Evolutionary conservation across 2,329 filamentous ascomycete genomes (phyloP), one percentile per base, ranked within the genome.

Genomic region (Arthrobotrys musiformis): DNA sequence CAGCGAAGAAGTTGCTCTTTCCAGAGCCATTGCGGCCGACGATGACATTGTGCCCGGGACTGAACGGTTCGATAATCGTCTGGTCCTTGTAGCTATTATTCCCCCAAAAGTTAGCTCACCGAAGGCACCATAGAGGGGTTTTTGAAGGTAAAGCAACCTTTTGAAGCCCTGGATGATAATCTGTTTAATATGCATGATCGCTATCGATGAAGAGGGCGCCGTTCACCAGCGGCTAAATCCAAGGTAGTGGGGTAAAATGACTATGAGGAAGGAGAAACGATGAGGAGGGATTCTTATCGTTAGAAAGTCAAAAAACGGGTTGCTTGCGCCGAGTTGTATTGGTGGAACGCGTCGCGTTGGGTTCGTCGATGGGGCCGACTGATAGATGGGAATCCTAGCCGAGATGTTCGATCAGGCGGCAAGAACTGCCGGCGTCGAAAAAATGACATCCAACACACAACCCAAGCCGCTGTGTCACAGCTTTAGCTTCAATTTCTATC

Each of bases 161-260:
- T 99, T 99, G 86, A 99, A 99, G 90, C 95, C 95, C 85, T 99
- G 95, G 83, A 99, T 98, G 84, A 97, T 98, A 84, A 98, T 97
- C 86, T 99, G 95, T 85, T 99, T 99, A 88, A 99, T 97, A 87
- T 96, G 95, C 94, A 97, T 97, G 81, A 83, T 87, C 84, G 44
- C 58, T 54, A 50, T 70, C 30, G 64, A 54, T 54, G 52, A 56
- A 26, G 50, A 79, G 78, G 76, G 22, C 30, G 76, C 76, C 73
- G 73, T 77, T 77, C 66, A 77, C 73, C 73, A 61, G 73, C 73
- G 66, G 66, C 73, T 62, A 62, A 70, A 50, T 60, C 33, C 40
- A 67, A 67, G 52, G 52, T 61, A 52, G 37, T 62, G 69, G 35
- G 60, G 37, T 48, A 44, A 33, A 19, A 52, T 50, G 37, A 62